phyloP scores from a whole-genome alignment of 2,329 filamentous ascomycete species.

The Huntiella moniliformis region DNA sequence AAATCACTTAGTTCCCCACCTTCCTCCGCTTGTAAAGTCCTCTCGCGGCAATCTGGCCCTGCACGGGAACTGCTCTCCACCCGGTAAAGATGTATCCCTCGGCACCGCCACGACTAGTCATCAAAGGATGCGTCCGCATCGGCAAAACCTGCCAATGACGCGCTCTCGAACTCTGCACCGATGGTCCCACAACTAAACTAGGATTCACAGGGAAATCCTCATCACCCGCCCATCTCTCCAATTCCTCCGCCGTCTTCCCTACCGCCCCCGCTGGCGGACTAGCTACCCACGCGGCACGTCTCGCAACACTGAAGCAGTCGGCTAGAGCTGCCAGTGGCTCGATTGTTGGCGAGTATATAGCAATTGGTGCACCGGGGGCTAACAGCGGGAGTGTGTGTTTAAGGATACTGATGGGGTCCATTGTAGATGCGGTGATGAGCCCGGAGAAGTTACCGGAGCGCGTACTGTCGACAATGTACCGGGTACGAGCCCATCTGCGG shows the following conservation, averaged over 20 bases:
- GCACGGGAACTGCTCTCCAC: conserved; percentile 59
- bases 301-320: conserved; percentile 67
- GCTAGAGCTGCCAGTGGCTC: conserved; percentile 62
- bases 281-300: conserved; percentile 56
- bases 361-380: conserved; percentile 63
- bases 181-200: conserved; percentile 58
- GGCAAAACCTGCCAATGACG: conserved; percentile 82
- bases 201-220: conserved; percentile 79
- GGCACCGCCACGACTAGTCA: conserved; percentile 73
- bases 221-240: conserved; percentile 38
- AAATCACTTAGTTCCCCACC: conserved; percentile 19
- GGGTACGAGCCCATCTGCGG: conserved; percentile 57
- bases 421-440: conserved; percentile 60
- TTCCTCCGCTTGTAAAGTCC: conserved; percentile 62
- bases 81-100: conserved; percentile 84
- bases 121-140: conserved; percentile 77
- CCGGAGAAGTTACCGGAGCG: conserved; percentile 64
- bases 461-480: conserved; percentile 54
- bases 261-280: conserved; percentile 28
- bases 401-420: conserved; percentile 64
- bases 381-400: conserved; percentile 61
- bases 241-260: conserved; percentile 27
- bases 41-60: conserved; percentile 63
- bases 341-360: conserved; percentile 65
- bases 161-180: conserved; percentile 62